Conservation (phyloP, 768 basidiomycete genomes). For the Suillus bovinus region DNA sequence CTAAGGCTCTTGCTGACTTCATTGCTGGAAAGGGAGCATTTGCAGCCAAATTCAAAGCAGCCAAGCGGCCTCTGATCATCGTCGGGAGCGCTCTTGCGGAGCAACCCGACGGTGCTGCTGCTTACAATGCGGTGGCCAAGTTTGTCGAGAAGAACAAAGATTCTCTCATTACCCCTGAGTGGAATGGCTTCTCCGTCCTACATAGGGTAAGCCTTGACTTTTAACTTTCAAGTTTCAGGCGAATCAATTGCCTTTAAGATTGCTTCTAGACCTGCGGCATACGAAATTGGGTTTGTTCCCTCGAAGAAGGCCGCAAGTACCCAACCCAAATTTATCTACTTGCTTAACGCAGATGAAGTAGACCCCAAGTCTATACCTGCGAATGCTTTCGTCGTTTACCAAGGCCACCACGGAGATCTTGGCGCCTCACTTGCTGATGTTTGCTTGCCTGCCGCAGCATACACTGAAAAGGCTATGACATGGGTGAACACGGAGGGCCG, state of each 20-base stretch:
- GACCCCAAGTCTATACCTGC: conserved; percentile 85
- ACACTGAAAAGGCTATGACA: conserved; percentile 88
- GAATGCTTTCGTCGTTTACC: conserved; percentile 96
- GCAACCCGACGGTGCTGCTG: conserved; percentile 79
- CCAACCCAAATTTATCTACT: conserved; percentile 93
- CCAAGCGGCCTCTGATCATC: conserved; percentile 90
- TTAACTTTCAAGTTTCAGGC: conserved; percentile 1
- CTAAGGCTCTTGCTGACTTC: conserved; percentile 76
- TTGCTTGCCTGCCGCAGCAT: conserved; percentile 88
- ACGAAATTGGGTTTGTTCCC: conserved; percentile 92
- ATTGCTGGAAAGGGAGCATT: conserved; percentile 78
- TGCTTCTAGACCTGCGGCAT: conserved; percentile 91
- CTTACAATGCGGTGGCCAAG: conserved; percentile 74
- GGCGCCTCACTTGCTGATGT: conserved; percentile 98
- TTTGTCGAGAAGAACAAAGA: conserved; percentile 79
- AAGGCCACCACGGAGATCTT: conserved; percentile 97
- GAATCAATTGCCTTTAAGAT: conserved; percentile 44
- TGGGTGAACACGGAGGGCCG: conserved; percentile 99
- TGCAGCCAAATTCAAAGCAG: conserved; percentile 82
- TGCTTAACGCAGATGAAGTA: conserved; percentile 94
- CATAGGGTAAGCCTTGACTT: conserved; percentile 68
- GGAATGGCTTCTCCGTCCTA: conserved; percentile 93
- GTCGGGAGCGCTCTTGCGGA: conserved; percentile 87
- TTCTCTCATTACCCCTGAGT: conserved; percentile 80
- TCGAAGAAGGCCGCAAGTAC: conserved; percentile 72